Percentiles rank a stretch among this genome's conserved stretches.
Conservation (phyloP, 345 rosid genomes). For the Eucalyptus tenuipes region DNA sequence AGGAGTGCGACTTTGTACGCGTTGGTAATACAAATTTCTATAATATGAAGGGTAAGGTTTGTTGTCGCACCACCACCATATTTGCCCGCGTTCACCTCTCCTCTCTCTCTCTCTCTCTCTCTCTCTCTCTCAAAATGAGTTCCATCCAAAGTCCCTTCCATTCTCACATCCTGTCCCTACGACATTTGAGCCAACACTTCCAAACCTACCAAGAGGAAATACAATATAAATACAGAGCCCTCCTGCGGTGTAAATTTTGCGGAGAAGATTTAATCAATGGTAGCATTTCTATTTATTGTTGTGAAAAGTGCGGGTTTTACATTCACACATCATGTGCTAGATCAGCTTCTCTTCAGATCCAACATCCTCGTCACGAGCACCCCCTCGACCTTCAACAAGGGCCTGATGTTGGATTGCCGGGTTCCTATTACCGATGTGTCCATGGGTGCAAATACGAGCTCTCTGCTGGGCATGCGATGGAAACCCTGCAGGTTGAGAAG, state of each 20-base stretch:
- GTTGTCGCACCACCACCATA: neutral
- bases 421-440: neutral
- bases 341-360: neutral
- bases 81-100: fast-evolving
- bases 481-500: neutral
- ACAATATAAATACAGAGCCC: no score
- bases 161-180: neutral
- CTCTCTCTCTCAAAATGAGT: neutral
- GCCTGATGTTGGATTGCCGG: fast-evolving
- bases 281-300: neutral
- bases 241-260: neutral
- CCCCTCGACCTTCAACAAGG: neutral
- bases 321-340: neutral
- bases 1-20: no score
- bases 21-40: no score
- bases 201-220: neutral
- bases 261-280: fast-evolving
- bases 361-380: neutral
- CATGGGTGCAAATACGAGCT: fast-evolving
- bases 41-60: no score
- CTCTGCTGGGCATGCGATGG: fast-evolving
- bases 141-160: neutral
- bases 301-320: neutral
- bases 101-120: neutral
- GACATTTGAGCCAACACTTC: neutral